phyloP scores from a whole-genome alignment of 164 flowering plant genomes.

The Kalanchoe fedtschenkoi region DNA sequence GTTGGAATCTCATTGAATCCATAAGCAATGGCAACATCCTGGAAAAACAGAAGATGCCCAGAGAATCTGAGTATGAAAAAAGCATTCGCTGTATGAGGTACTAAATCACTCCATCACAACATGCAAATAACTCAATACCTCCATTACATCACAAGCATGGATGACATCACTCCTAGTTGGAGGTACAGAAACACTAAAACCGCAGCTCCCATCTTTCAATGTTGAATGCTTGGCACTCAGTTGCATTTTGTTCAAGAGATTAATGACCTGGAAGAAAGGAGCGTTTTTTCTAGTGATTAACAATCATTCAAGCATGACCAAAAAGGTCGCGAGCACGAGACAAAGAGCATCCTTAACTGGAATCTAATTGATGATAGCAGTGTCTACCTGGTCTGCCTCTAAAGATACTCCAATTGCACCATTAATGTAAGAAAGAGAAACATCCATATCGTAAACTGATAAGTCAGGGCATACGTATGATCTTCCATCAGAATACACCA shows the following conservation, averaged over 20 bases:
- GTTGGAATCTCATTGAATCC: conserved; percentile 68
- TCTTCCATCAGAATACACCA: conserved; percentile 50
- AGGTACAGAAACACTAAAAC: conserved; percentile 59
- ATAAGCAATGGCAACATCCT: conserved; percentile 88
- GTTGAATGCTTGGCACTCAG: conserved; percentile 40
- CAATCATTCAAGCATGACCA: too few species aligned
- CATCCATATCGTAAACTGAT: conserved; percentile 57
- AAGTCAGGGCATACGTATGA: conserved; percentile 62
- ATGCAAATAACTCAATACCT: conserved; percentile 36
- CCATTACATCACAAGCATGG: conserved; percentile 96
- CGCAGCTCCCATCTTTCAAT: conserved; percentile 27
- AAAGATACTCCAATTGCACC: conserved; percentile 57
- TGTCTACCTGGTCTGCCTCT: conserved; percentile 53
- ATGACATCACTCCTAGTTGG: conserved; percentile 96
- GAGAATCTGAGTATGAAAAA: background rate
- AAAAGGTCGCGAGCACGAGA: too few species aligned
- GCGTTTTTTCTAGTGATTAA: background rate
- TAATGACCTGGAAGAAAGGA: conserved; percentile 31
- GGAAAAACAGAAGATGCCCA: conserved; percentile 1
- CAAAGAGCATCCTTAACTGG: background rate
- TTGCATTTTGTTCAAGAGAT: conserved; percentile 78
- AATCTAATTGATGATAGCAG: background rate
- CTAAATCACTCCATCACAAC: background rate
- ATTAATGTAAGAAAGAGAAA: conserved; percentile 70
- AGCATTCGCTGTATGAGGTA: background rate